Evolutionary conservation across 2,329 filamentous ascomycete genomes (phyloP).

Genomic region (Pseudomassariella vexata): DNA sequence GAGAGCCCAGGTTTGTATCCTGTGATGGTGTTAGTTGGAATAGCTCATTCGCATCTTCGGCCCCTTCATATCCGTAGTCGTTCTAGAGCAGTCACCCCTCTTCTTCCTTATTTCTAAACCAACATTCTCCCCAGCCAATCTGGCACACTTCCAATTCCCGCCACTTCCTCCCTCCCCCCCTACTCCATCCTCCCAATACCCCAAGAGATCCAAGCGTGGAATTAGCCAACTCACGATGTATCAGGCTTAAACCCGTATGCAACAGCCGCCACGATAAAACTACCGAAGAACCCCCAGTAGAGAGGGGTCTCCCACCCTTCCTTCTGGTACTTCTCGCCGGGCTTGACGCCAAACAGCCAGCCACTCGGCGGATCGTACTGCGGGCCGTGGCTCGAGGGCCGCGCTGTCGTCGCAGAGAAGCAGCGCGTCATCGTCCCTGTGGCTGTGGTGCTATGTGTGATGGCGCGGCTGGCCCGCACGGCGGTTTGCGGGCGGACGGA

Average conservation of each 20-base stretch:
- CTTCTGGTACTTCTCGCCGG: conserved; percentile 89
- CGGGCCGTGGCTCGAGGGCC: conserved; percentile 54
- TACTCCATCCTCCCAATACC: conserved; percentile 12
- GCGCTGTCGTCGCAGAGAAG: conserved; percentile 40
- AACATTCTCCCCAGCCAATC: too few relatives aligned
- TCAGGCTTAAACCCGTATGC: conserved; percentile 96
- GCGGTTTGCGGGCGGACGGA: conserved; percentile 20
- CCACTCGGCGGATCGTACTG: conserved; percentile 87
- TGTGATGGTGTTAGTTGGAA: conserved; percentile 40
- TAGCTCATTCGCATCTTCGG: too few relatives aligned
- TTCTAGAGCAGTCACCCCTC: too few relatives aligned
- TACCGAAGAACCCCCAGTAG: conserved; percentile 79
- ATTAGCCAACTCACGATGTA: conserved; percentile 72
- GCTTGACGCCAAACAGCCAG: conserved; percentile 91
- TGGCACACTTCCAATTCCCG: too few relatives aligned
- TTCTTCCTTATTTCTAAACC: too few relatives aligned
- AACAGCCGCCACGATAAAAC: conserved; percentile 65
- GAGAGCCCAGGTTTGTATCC: conserved; percentile 98
- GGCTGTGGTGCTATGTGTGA: conserved; percentile 7
- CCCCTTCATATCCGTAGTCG: too few relatives aligned
- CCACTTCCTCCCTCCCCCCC: conserved; percentile 6
- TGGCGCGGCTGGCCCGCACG: conserved; percentile 21
- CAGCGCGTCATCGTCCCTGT: conserved; percentile 20
- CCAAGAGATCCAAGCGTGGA: conserved; percentile 10
- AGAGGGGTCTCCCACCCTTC: conserved; percentile 93